phyloP scores from a whole-genome alignment of 176 grass and related monocot genomes.

The Musa troglodytarum region DNA sequence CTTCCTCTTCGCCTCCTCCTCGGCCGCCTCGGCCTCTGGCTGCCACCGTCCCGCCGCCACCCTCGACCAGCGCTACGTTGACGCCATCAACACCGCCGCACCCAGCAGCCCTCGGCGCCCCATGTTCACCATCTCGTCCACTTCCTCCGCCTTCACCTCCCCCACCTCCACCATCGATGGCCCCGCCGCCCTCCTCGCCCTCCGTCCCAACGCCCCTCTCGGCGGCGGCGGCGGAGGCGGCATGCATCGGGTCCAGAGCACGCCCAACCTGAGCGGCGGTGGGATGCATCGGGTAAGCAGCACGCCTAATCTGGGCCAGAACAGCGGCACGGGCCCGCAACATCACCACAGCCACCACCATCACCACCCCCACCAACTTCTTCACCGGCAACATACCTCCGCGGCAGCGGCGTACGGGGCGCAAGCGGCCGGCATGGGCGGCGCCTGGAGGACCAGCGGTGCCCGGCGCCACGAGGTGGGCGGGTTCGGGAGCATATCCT shows the following conservation, averaged over 20 bases:
- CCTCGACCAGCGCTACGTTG: conserved; percentile 22
- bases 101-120: conserved; percentile 8
- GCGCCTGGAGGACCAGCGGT: not conserved
- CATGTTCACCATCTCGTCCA: conserved; percentile 5
- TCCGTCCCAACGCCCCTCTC: not conserved
- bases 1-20: conserved; percentile 29
- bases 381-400: not conserved
- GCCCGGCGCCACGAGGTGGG: conserved; percentile 22
- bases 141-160: conserved; percentile 38
- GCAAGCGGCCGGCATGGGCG: not conserved
- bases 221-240: not conserved
- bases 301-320: conserved; percentile 17
- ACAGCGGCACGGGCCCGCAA: not conserved
- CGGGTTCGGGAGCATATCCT: conserved; percentile 17
- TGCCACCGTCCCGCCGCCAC: not conserved
- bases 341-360: too few species aligned
- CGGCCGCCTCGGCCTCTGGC: not conserved
- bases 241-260: conserved; percentile 54
- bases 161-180: conserved; percentile 32
- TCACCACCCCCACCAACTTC: not conserved
- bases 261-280: conserved; percentile 35
- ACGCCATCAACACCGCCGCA: conserved; percentile 11
- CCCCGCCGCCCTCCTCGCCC: not conserved
- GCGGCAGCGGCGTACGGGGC: not conserved
- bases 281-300: conserved; percentile 11